Base-by-base conservation (phyloP, 2,329 filamentous ascomycete species). In the Colletotrichum truncatum region DNA sequence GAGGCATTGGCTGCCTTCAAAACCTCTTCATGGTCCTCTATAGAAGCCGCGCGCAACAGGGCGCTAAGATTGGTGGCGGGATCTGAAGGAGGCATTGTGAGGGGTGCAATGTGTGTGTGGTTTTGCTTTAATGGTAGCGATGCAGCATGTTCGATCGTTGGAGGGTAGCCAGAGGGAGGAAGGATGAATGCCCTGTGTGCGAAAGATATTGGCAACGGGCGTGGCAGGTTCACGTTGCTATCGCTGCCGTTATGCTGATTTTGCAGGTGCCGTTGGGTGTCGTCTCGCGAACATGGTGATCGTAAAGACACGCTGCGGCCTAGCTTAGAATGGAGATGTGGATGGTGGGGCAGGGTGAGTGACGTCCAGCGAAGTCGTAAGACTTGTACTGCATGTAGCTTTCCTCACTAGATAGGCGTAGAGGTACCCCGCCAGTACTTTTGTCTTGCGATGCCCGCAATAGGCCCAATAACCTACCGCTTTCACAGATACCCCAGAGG, bases 11-110 rank as follows among this genome's bases (percentile, higher is more conserved):
- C 85, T 53, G 87, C 83, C 73, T 86, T 83, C 64, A 96, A 87
- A 54, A 92, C 81, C 77, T 94, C 90, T 48, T 91, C 87, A 77
- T 94, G 91, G 80, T 96, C 92, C 66, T 87, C 78, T 72, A 91
- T 88, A 52, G 83, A 82, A 52, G 87, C 77, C 55, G 80, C 76
- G 67, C 84, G 83, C 70, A 91, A 82, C 66, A 88, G 79, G 68
- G 84, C 81, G 72, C 82, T 81, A 72, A 89, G 82, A 61, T 81
- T 78, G 34, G 82, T 79, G 67, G 85, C 78, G 72, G 83, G 77
- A 73, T 85, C 81, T n/a, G 59, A 39, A 74, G 78, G 72, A 75
- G 79, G 71, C 79, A 81, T 81, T 18, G 51, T 59, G 46, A 57
- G 43, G 51, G 36, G 63, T 10, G 45, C 16, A 14, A 43, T 23